Evolutionary conservation across 1,284 basidiomycete species (phyloP).

Genomic region (Anthracocystis panici-leucophaei): DNA sequence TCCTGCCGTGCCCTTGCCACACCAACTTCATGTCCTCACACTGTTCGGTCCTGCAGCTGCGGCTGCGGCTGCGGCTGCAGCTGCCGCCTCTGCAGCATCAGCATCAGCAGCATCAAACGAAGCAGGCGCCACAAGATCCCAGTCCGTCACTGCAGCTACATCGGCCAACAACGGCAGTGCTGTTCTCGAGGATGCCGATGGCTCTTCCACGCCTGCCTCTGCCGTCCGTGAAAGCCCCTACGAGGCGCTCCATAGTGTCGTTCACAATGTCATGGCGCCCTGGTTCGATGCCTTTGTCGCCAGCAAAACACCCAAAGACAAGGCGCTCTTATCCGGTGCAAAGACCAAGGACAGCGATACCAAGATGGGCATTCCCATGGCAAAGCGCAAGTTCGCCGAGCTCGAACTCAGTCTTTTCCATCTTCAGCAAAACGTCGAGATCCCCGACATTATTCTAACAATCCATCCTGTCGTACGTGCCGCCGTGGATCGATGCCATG

Average conservation of each 20-base stretch:
- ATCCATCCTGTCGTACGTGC: slow-evolving; percentile 90
- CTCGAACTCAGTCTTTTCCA: slow-evolving; percentile 95
- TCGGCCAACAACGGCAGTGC: slow-evolving; percentile 11
- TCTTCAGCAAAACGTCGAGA: slow-evolving; percentile 98
- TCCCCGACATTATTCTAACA: slow-evolving; percentile 92
- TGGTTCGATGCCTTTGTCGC: slow-evolving; percentile 97
- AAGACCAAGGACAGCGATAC: slow-evolving; percentile 71
- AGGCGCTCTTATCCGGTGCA: slow-evolving; percentile 29
- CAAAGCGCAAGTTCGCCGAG: slow-evolving; percentile 99
- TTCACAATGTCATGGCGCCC: slow-evolving; percentile 94
- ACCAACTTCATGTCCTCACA: slow-evolving; percentile 91
- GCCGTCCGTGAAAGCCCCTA: slow-evolving; percentile 75
- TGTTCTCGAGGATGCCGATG: slow-evolving; percentile 31
- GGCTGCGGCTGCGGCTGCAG: slow-evolving; percentile 19
- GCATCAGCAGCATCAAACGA: slow-evolving; percentile 10
- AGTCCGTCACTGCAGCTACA: neutral
- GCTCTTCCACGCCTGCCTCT: slow-evolving; percentile 29
- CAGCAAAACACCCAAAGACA: slow-evolving; percentile 68
- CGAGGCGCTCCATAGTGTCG: slow-evolving; percentile 94
- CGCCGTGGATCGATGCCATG: slow-evolving; percentile 76
- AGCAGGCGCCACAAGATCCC: slow-evolving; percentile 11
- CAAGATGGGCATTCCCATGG: slow-evolving; percentile 96
- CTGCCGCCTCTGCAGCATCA: too few relatives aligned
- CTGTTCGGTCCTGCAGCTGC: slow-evolving; percentile 86
- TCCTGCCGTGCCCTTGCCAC: slow-evolving; percentile 80